A percentile compares a stretch with the other conserved stretches of the same genome.
Conservation (phyloP, 2,329 filamentous ascomycete genomes). For the Catunica adiposa region DNA sequence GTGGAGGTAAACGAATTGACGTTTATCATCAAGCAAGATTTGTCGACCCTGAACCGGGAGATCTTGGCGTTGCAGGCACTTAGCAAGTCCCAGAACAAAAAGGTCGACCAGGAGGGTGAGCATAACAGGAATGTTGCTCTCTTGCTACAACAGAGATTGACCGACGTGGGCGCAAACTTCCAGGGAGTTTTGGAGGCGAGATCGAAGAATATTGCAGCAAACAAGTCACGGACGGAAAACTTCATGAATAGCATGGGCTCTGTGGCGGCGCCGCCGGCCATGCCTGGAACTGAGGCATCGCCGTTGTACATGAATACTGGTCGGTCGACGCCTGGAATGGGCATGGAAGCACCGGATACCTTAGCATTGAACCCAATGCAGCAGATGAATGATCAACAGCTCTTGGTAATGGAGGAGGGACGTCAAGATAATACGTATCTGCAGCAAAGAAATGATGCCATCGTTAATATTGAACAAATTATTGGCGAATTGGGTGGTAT, state of each 20-base stretch:
- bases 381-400: conserved; percentile 56
- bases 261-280: conserved; percentile 23
- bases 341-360: conserved; percentile 60
- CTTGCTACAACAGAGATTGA: conserved; percentile 76
- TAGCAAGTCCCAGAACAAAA: conserved; percentile 54
- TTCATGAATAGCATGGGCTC: conserved; percentile 84
- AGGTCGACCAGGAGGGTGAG: conserved; percentile 71
- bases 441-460: conserved; percentile 82
- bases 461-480: conserved; percentile 90
- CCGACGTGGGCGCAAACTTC: conserved; percentile 86
- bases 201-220: conserved; percentile 96
- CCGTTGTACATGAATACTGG: conserved; percentile 73
- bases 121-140: conserved; percentile 97
- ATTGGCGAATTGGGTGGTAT: conserved; percentile 82
- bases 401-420: conserved; percentile 86
- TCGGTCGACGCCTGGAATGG: conserved; percentile 58
- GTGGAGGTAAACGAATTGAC: conserved; percentile 96
- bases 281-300: conserved; percentile 43
- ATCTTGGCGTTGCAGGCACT: conserved; percentile 70
- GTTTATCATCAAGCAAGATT: conserved; percentile 94
- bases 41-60: conserved; percentile 67
- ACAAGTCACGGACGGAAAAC: conserved; percentile 80
- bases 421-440: conserved; percentile 81
- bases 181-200: conserved; percentile 93
- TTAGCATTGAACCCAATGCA: conserved; percentile 61